Evolutionary conservation across 331 rosid species (phyloP).

Genomic region (Arachis monticola): DNA sequence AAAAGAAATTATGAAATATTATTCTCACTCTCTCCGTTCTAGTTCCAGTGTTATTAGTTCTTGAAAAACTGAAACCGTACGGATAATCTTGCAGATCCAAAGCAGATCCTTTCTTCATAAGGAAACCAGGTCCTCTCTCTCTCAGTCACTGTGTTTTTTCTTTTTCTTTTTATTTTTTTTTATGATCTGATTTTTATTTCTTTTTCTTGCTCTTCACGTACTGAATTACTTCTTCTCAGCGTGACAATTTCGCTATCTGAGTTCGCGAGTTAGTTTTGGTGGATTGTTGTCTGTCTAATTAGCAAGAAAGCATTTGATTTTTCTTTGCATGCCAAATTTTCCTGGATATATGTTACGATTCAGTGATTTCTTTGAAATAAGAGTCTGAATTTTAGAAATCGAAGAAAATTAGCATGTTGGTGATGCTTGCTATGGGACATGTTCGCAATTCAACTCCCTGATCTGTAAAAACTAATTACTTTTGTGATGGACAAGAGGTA

Average conservation of each 20-base stretch:
- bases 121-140: conserved; percentile 16
- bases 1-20: too few species aligned
- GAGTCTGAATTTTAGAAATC: not conserved
- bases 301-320: too few species aligned
- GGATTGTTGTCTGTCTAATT: not conserved
- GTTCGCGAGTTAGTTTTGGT: not conserved
- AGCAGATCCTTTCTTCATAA: not conserved
- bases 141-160: not conserved
- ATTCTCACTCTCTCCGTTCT: not conserved
- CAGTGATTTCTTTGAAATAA: not conserved
- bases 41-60: not conserved
- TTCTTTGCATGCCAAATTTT: not conserved
- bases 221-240: not conserved
- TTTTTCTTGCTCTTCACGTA: not conserved
- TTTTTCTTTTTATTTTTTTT: not conserved
- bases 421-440: not conserved
- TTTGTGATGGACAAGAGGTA: not conserved
- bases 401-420: not conserved
- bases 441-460: conserved; percentile 17
- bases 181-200: not conserved
- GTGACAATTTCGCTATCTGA: too few species aligned
- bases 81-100: not conserved
- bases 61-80: not conserved
- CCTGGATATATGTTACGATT: not conserved
- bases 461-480: conserved; percentile 1